Conservation (phyloP, 2,329 filamentous ascomycete genomes). For the Cercospora beticola region DNA sequence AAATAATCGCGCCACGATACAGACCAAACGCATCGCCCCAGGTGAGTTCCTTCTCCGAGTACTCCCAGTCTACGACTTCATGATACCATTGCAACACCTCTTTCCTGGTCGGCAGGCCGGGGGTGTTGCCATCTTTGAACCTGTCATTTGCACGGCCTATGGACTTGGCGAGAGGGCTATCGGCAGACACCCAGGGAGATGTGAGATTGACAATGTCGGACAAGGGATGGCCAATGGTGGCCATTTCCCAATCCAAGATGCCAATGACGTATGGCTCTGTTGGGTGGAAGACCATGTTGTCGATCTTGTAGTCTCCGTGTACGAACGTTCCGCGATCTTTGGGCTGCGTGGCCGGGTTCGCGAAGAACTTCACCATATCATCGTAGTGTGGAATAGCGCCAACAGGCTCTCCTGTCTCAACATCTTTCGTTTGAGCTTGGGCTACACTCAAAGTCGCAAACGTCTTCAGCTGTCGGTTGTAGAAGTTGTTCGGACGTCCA, state of each 20-base stretch:
- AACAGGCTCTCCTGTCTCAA: constrained; percentile 73
- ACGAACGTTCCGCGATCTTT: constrained; percentile 75
- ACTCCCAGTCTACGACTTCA: constrained; percentile 68
- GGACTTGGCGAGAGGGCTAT: constrained; percentile 39
- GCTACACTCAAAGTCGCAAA: constrained; percentile 75
- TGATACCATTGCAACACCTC: constrained; percentile 66
- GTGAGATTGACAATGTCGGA: constrained; percentile 84
- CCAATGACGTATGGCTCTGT: constrained; percentile 86
- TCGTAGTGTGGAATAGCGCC: constrained; percentile 81
- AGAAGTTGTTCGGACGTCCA: constrained; percentile 75
- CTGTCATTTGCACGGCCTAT: constrained; percentile 45
- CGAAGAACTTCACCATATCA: constrained; percentile 77
- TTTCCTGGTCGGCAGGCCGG: constrained; percentile 63
- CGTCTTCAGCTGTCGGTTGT: constrained; percentile 79
- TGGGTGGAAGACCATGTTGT: constrained; percentile 70
- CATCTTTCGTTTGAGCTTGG: constrained; percentile 73
- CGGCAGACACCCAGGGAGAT: constrained; percentile 46
- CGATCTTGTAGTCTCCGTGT: constrained; percentile 92
- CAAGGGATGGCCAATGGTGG: constrained; percentile 92
- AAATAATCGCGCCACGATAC: constrained; percentile 61
- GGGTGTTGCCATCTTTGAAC: constrained; percentile 63
- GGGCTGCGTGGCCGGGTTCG: constrained; percentile 67
- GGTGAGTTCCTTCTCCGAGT: constrained; percentile 56
- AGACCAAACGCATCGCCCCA: constrained; percentile 66
- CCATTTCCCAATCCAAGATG: constrained; percentile 98